Evolutionary conservation across 192 early-diverging fungal genomes (phyloP), one percentile per base, ranked within the genome.

Genomic region (Neocallimastix lanati): DNA sequence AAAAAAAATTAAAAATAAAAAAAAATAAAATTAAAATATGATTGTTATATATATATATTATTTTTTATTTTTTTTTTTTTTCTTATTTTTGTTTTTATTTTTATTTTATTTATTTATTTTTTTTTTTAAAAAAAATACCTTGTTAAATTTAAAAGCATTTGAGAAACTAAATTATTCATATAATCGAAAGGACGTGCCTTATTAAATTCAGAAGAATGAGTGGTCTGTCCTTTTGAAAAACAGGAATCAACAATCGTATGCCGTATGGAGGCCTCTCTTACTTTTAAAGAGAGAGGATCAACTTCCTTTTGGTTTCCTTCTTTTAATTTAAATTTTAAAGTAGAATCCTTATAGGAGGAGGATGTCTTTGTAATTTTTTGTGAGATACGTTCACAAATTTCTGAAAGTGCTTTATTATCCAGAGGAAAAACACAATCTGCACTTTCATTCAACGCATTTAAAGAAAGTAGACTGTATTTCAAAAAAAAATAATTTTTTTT

Each of bases 351-450:
- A 35, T 76, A 78, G 25, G 79, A 3, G 4, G 79, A 25, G 5
- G 28, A 28, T 25, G 80, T 13, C 13, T 33, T 79, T 1, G 81
- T 77, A 29, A 80, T 28, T 77, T 84, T 18, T 15, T 78, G 25
- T 28, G 40, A 28, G 40, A 90, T 77, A 16, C 82, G 78, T 12
- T 84, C 78, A 81, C 79, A 83, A 35, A 90, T 90, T 76, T 85
- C 86, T 27, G 86, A 38, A 28, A 90, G 77, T 1, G 87, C 86
- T 35, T 90, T 81, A 78, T 90, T 90, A 40, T 90, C 89, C 13
- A 90, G 78, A 2, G 89, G 89, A 16, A 90, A 78, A 13, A 90
- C 79, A 79, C 86, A 87, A 80, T 90, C 89, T 12, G 82, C 84
- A 25, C 77, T 58, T 16, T 90, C 33, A 76, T 82, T 83, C 37